Evolutionary conservation across 225 moss, liverwort and hornwort species (phyloP).

Genomic region (Rhytidiadelphus loreus): DNA sequence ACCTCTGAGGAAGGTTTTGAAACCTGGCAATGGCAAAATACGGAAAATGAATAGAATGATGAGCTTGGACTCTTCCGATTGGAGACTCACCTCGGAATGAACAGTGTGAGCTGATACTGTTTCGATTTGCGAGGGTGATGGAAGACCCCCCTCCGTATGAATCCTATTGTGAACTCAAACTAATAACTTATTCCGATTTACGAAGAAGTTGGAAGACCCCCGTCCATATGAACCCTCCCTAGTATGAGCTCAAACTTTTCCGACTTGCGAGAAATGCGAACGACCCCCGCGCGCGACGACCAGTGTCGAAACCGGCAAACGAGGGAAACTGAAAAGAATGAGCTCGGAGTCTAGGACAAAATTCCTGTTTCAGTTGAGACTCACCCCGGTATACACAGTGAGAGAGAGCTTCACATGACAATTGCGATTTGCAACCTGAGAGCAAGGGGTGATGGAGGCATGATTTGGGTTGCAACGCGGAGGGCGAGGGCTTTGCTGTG

Average conservation of each 20-base stretch:
- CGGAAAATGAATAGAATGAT: neutral
- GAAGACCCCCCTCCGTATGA: neutral
- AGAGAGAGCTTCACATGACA: neutral
- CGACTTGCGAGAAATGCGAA: neutral
- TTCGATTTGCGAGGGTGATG: neutral
- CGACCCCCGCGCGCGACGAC: neutral
- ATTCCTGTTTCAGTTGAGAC: neutral
- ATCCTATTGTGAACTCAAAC: neutral
- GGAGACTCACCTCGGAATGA: neutral
- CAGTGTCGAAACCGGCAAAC: neutral
- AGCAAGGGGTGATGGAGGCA: neutral
- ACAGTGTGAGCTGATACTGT: neutral
- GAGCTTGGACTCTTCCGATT: neutral
- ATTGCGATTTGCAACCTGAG: no score
- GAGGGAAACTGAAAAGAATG: neutral
- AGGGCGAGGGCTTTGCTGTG: neutral
- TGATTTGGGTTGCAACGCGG: neutral
- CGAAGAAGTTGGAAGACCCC: neutral
- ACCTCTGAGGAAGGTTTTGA: neutral
- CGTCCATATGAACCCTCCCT: neutral
- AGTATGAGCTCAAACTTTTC: no score
- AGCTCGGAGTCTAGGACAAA: neutral
- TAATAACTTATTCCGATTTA: neutral
- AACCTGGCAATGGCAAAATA: neutral
- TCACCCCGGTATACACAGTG: neutral